Base-by-base conservation (phyloP, 768 basidiomycete genomes). In the Vishniacozyma victoriae region DNA sequence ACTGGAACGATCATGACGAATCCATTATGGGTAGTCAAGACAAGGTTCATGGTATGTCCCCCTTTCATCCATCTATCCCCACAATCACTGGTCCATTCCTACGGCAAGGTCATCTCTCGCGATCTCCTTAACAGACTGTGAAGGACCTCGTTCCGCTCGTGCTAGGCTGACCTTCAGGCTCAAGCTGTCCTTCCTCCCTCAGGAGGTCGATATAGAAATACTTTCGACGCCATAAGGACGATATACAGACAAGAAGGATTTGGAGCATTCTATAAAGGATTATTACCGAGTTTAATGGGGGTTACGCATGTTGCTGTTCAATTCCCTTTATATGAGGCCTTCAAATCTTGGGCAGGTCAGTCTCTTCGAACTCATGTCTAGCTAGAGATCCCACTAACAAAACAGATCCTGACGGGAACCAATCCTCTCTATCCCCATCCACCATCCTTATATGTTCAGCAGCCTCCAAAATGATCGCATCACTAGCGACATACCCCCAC, bases 1-100 rank as follows among this genome's bases (percentile, higher is more conserved):
- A 77, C 85, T 16, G 92, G 93, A 64, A 95, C 95, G 5, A 81
- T 89, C 44, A 84, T 84, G 63, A 97, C 95, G 20, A 96, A 89
- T 73, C 95, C 95, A 0, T 72, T 99, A 5, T 99, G 95, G 95
- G 90, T 99, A 35, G 91, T 99, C 72, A 97, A 96, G 76, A 97
- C 93, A 19, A 82, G 95, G 23, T 96, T 97, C 75, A 97, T 97
- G 95, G 93, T 93, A 55, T 56, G 76, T 62, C 16, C 23, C 15
- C 16, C 18, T 23, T 25, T 35, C 25, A 49, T 46, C 35, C 18
- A 35, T 18, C 23, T 15, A n/a, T n/a, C 31, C n/a, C 31, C 40
- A n/a, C n/a, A 15, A 22, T 3, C 20, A 1, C 7, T 16, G 14
- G n/a, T n/a, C n/a, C n/a, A n/a, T n/a, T n/a, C n/a, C n/a, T n/a